Evolutionary conservation across 805 yeast species (phyloP).

Genomic region (Candida gorgasii): DNA sequence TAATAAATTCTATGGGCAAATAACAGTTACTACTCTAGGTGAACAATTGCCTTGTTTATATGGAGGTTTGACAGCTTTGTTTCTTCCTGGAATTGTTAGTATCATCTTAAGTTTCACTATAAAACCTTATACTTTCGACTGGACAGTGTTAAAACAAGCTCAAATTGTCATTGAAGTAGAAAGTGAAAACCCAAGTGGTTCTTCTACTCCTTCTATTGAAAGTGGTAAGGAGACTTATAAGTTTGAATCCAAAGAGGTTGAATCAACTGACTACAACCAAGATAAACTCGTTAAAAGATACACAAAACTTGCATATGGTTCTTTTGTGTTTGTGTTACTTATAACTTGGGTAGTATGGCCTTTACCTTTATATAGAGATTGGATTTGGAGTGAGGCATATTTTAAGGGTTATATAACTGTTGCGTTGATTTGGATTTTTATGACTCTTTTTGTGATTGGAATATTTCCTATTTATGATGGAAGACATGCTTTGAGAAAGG

Average conservation of each 20-base stretch:
- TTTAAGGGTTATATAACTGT: constrained; percentile 42
- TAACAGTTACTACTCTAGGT: constrained; percentile 26
- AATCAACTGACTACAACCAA: background rate
- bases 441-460: constrained; percentile 33
- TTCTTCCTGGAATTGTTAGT: constrained; percentile 30
- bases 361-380: constrained; percentile 44
- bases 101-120: constrained; percentile 25
- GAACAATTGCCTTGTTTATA: constrained; percentile 35
- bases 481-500: constrained; percentile 28
- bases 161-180: constrained; percentile 19
- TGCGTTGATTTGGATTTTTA: constrained; percentile 39
- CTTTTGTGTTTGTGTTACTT: constrained; percentile 26
- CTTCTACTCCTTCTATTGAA: background rate
- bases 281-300: constrained; percentile 17
- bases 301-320: constrained; percentile 26
- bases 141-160: constrained; percentile 25
- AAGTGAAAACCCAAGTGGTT: background rate
- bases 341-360: constrained; percentile 45
- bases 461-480: constrained; percentile 37
- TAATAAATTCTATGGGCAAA: constrained; percentile 25
- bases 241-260: background rate
- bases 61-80: constrained; percentile 34
- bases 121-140: constrained; percentile 30
- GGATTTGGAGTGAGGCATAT: constrained; percentile 36
- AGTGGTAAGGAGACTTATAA: constrained; percentile 4